These are phyloP conservation scores for Odontarrhena argentea DNA, from an alignment of 345 rosid genomes.

Conservation along the genomic window DNA sequence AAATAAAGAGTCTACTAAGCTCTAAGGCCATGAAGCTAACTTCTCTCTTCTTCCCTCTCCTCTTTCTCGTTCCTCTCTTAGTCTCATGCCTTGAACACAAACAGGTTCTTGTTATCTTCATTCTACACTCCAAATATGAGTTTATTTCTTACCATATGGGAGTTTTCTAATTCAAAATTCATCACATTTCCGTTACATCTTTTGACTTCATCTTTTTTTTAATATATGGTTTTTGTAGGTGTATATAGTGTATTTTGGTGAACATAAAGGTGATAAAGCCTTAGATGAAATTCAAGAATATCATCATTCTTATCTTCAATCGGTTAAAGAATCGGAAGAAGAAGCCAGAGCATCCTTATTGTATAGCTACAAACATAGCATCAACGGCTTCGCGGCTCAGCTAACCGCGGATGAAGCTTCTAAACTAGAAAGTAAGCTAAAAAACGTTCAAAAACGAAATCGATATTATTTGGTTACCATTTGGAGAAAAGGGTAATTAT, in stretches of 20 bases:
- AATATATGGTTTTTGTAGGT: conserved; percentile 44
- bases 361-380: conserved; percentile 87
- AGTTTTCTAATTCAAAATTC: background rate
- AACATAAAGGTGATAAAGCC: conserved; percentile 55
- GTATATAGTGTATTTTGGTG: conserved; percentile 70
- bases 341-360: conserved; percentile 67
- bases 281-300: conserved; percentile 59
- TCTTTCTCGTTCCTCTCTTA: conserved; percentile 47
- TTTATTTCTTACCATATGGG: conserved; percentile 1
- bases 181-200: conserved; percentile 1
- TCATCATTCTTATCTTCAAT: conserved; percentile 62
- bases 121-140: conserved; percentile 8
- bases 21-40: conserved; percentile 39
- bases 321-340: conserved; percentile 65
- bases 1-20: background rate
- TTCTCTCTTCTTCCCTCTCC: conserved; percentile 39
- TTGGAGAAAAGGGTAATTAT: background rate
- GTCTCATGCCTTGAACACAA: conserved; percentile 45
- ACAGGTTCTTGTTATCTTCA: conserved; percentile 35
- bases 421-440: conserved; percentile 44
- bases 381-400: conserved; percentile 81
- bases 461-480: background rate
- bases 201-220: background rate
- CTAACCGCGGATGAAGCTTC: conserved; percentile 69
- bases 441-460: background rate